These are phyloP conservation scores for Mortierella sp. DNA, from an alignment of 371 early-diverging fungal genomes.

Conservation along the genomic window DNA sequence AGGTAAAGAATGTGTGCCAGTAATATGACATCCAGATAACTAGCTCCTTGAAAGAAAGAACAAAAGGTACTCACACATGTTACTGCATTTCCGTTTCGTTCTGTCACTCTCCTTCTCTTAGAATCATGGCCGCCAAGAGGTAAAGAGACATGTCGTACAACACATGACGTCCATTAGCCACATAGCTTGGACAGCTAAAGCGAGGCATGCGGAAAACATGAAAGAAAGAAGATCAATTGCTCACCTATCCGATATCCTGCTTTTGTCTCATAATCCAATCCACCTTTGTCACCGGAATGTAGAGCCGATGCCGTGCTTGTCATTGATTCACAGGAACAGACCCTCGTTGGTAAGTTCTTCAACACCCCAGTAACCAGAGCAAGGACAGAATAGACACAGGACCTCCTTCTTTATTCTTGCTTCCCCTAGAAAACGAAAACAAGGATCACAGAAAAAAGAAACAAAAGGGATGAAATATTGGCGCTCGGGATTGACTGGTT, in stretches of 20 bases:
- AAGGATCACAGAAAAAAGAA: conserved; percentile 3
- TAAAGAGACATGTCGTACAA: conserved; percentile 18
- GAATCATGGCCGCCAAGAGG: conserved; percentile 60
- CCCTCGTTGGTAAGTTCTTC: conserved; percentile 46
- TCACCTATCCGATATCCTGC: conserved; percentile 8
- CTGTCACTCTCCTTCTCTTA: conserved; percentile 11
- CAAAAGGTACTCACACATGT: neutral
- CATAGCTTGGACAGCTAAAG: neutral
- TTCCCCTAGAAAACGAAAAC: conserved; percentile 6
- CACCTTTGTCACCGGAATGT: conserved; percentile 60
- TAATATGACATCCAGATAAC: conserved; percentile 1
- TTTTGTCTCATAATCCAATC: conserved; percentile 3
- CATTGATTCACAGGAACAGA: conserved; percentile 78
- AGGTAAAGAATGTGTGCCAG: conserved; percentile 35
- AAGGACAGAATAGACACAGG: neutral
- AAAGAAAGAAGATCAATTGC: conserved; percentile 58
- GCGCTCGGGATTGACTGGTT: neutral
- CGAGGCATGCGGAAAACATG: conserved; percentile 67
- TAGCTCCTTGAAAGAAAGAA: neutral
- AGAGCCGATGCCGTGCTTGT: conserved; percentile 86
- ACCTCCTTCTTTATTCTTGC: neutral
- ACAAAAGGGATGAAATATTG: neutral
- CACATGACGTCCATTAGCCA: neutral
- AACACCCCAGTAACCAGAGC: neutral
- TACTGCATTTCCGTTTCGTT: conserved; percentile 10